phyloP scores from a whole-genome alignment of 78 protist species.

The slime mould (Dictyostelium discoideum) region dicty_2.7 NC_007088.5:1510501-1511000 shows the following conservation, averaged over 20 bases:
- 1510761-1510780: background rate
- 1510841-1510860: background rate
- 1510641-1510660: constrained; percentile 48
- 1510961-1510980: constrained; percentile 1
- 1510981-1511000: constrained; percentile 16
- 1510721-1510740: background rate
- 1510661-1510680: background rate
- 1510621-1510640: constrained; percentile 76
- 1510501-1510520: background rate
- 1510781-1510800: constrained; percentile 22
- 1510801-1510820: constrained; percentile 51
- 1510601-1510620: constrained; percentile 75
- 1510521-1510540: background rate
- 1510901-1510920: constrained; percentile 18
- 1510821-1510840: constrained; percentile 16
- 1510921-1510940: background rate
- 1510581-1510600: constrained; percentile 80
- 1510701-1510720: background rate
- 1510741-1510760: background rate
- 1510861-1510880: constrained; percentile 23
- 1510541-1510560: constrained; percentile 36
- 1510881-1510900: constrained; percentile 36
- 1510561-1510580: constrained; percentile 74
- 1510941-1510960: constrained; percentile 10
- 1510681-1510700: background rate